Evolutionary conservation across 495 filamentous ascomycete genomes (phyloP), one percentile per base, ranked within the genome.

Genomic region (Sabuloglossum arenarium): DNA sequence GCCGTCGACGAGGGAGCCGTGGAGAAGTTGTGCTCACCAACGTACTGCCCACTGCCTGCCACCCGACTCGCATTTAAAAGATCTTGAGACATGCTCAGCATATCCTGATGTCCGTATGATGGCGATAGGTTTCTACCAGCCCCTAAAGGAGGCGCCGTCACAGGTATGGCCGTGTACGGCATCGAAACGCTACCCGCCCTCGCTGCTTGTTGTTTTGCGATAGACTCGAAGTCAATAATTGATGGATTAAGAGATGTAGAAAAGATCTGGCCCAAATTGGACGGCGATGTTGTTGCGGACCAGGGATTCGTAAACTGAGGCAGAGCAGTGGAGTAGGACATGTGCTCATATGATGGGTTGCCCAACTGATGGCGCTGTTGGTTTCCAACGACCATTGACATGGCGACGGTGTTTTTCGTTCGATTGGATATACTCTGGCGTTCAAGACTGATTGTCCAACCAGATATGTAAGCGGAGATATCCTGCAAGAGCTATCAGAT

Each of bases 71-170:
- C 63, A 60, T 70, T 78, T 65, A 85, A 66, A 53, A 87, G 72
- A 69, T 94, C 86, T 78, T 82, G 76, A 49, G 81, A 73, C 67
- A 84, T 72, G 60, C 76, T 78, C 70, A 88, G 80, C 73, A 86
- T 77, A 72, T 82, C 79, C 59, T 79, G 76, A 57, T 76, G 75
- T 58, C 69, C 73, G 69, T 79, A 87, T 59, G 74, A 73, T 61
- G 83, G 72, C 72, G 85, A 56, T 30, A 57, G 81, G 71, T 75
- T 74, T 74, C 74, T 85, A 73, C 78, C 80, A 70, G 85, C 70
- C 59, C 75, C 71, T 63, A 82, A 61, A 63, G 88, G 77, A 45
- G 85, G 76, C 27, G 86, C 79, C 14, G 81, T 79, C 28, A 84
- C 80, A 54, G 85, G 79, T 64, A 81, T 76, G 58, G 71, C 76